phyloP scores from a whole-genome alignment of 225 moss, liverwort and hornwort species.

The Bryoerythrophyllum caledonicum region DNA sequence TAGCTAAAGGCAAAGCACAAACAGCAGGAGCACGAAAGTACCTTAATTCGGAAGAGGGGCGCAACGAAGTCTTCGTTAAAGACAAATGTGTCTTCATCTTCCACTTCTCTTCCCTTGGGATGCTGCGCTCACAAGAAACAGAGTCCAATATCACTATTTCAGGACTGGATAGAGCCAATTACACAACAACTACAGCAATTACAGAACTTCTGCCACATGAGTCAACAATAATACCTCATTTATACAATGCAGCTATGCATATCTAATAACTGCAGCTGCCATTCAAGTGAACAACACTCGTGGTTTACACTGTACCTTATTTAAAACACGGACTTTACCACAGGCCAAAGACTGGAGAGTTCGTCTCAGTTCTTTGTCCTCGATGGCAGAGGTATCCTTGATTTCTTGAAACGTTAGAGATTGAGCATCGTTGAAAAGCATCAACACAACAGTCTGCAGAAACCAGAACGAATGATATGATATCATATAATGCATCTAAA shows the following conservation, averaged over 20 bases:
- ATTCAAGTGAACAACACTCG: slow-evolving; percentile 2
- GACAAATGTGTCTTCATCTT: slow-evolving; percentile 82
- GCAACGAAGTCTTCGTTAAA: slow-evolving; percentile 98
- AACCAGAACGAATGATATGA: background rate
- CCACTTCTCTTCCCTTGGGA: slow-evolving; percentile 97
- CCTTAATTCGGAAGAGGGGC: slow-evolving; percentile 97
- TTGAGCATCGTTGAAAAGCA: slow-evolving; percentile 97
- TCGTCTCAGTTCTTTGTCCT: slow-evolving; percentile 96
- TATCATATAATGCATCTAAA: slow-evolving; percentile 8
- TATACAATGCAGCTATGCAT: background rate
- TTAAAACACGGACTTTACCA: slow-evolving; percentile 94
- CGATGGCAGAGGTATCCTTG: slow-evolving; percentile 90
- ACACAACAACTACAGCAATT: background rate
- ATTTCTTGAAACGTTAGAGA: slow-evolving; percentile 96
- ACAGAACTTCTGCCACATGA: background rate
- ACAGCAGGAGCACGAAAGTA: slow-evolving; percentile 24
- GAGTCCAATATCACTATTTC: slow-evolving; percentile 4
- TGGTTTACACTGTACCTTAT: slow-evolving; percentile 62
- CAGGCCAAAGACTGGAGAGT: slow-evolving; percentile 96
- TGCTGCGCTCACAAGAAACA: slow-evolving; percentile 57
- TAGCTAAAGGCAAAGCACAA: background rate
- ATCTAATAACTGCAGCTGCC: background rate
- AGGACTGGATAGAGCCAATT: slow-evolving; percentile 2
- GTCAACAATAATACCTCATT: slow-evolving; percentile 4
- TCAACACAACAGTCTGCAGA: slow-evolving; percentile 91